These are phyloP conservation scores for Talinum fruticosum DNA, from an alignment of 148 eudicot species.

Conservation along the genomic window DNA sequence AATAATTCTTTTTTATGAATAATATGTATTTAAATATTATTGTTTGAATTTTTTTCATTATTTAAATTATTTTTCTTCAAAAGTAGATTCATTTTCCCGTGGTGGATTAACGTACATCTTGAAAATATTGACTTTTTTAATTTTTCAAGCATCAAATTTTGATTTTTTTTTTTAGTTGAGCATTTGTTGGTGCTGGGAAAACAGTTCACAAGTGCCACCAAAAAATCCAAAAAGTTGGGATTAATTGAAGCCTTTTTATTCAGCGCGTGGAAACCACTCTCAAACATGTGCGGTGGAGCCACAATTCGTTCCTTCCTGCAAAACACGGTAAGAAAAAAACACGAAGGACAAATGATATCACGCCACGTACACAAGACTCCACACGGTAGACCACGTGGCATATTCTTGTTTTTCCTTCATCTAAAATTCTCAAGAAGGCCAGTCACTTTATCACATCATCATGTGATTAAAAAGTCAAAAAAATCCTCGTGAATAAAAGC, in stretches of 20 bases:
- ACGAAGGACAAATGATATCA: background rate
- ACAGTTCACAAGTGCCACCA: background rate
- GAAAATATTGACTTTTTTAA: no score
- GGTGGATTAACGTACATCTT: no score
- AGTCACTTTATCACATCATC: constrained; percentile 11
- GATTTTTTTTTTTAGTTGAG: no score
- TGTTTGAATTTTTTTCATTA: no score
- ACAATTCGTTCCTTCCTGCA: background rate
- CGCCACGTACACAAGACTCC: background rate
- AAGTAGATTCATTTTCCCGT: no score
- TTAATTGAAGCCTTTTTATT: background rate
- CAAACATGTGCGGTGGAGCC: background rate
- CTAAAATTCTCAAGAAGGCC: background rate
- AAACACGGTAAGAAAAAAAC: background rate
- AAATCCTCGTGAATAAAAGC: constrained; percentile 17
- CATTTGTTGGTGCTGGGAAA: background rate
- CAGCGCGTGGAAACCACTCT: background rate
- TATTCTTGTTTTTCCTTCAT: constrained; percentile 8
- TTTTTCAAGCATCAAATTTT: no score
- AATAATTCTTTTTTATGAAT: no score
- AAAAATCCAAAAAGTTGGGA: background rate
- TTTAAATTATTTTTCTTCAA: no score
- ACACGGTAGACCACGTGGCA: background rate
- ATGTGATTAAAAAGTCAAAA: constrained; percentile 13
- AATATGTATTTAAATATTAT: no score